A percentile compares a stretch with the other conserved stretches of the same genome.
Conservation (phyloP, 106 monocot genomes). For the Alisma plantagoaquatica region DNA sequence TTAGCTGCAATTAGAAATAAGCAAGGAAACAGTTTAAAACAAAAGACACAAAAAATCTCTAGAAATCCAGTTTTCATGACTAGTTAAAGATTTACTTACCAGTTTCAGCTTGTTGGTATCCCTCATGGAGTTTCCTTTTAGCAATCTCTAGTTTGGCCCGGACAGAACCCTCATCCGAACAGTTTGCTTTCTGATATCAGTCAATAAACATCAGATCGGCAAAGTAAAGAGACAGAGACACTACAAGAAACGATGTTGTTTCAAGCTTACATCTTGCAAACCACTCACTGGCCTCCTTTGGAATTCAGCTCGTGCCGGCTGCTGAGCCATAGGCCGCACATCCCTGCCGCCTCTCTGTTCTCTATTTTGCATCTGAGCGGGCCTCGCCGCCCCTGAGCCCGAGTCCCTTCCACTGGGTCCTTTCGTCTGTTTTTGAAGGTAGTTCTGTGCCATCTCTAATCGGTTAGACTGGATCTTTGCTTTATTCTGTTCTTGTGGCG, state of each 20-base stretch:
- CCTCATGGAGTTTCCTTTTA: slow-evolving; percentile 13
- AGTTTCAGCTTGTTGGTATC: slow-evolving; percentile 11
- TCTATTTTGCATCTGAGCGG: too few relatives aligned
- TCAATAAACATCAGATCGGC: too few relatives aligned
- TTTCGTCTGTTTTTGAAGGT: too few relatives aligned
- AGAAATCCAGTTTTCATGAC: neutral
- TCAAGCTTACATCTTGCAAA: neutral
- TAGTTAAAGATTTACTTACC: slow-evolving; percentile 4
- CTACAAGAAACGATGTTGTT: neutral
- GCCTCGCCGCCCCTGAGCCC: too few relatives aligned
- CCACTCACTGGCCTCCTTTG: neutral
- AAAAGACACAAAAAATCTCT: neutral
- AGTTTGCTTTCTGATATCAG: slow-evolving; percentile 5
- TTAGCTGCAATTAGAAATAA: slow-evolving; percentile 6
- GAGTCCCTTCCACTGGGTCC: too few relatives aligned
- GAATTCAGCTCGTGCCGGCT: neutral
- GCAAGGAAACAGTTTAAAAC: too few relatives aligned
- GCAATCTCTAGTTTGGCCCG: slow-evolving; percentile 7
- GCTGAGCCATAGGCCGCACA: too few relatives aligned
- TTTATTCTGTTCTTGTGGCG: too few relatives aligned
- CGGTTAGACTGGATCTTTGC: too few relatives aligned
- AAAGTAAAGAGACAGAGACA: too few relatives aligned
- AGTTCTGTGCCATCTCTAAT: too few relatives aligned
- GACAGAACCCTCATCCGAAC: neutral
- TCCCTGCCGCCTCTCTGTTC: too few relatives aligned